Evolutionary conservation across 2,329 filamentous ascomycete species (phyloP).

Genomic region (Fonsecaea nubica): DNA sequence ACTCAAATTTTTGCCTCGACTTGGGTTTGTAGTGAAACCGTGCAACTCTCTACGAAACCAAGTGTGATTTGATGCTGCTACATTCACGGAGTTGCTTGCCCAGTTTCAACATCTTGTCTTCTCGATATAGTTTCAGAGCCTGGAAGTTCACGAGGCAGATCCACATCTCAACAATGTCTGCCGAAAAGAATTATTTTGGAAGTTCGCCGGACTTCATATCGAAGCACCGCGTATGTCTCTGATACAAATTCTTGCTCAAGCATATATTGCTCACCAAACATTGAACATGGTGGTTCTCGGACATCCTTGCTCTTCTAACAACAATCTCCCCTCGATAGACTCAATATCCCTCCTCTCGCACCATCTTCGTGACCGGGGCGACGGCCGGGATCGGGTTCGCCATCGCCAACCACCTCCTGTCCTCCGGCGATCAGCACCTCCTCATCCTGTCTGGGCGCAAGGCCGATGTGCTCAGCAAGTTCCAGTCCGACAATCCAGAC

Average conservation of each 20-base stretch:
- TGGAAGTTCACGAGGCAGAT: neutral
- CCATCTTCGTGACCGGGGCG: constrained; percentile 72
- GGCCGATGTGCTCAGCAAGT: constrained; percentile 58
- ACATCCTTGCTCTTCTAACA: neutral
- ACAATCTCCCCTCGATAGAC: constrained; percentile 10
- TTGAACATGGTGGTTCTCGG: neutral
- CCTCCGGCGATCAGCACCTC: constrained; percentile 57
- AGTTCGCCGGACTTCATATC: constrained; percentile 4
- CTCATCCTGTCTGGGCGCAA: constrained; percentile 66
- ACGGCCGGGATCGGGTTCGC: constrained; percentile 68
- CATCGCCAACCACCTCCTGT: constrained; percentile 65
- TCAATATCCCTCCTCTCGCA: constrained; percentile 25
- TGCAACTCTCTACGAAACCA: neutral
- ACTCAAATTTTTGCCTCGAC: neutral
- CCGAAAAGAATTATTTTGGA: constrained; percentile 2
- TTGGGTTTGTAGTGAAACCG: neutral
- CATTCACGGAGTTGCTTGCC: neutral
- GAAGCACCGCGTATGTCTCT: constrained; percentile 21
- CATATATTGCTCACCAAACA: neutral
- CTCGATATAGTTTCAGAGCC: neutral
- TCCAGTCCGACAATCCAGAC: constrained; percentile 60
- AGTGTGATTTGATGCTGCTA: neutral
- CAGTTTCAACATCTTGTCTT: neutral
- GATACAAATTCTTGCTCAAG: neutral
- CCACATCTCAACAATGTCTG: neutral